phyloP scores from a whole-genome alignment of 176 grass and related monocot genomes.

The Carex littledalei region DNA sequence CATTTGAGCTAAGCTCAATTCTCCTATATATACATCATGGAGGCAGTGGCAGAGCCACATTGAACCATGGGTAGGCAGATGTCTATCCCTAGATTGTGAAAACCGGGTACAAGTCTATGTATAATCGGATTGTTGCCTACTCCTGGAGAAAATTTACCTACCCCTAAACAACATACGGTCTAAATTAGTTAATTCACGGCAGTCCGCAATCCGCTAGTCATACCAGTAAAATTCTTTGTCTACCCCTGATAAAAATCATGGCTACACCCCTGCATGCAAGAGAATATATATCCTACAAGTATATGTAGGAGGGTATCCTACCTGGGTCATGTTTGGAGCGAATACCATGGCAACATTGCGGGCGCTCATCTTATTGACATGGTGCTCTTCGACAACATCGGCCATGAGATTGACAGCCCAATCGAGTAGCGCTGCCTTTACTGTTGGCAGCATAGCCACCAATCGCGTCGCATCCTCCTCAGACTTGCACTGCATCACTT shows the following conservation, averaged over 20 bases:
- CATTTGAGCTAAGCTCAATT: neutral
- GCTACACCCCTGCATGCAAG: neutral
- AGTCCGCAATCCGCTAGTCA: too few relatives aligned
- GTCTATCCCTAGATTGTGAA: too few relatives aligned
- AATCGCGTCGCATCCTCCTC: conserved; percentile 46
- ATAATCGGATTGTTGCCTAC: too few relatives aligned
- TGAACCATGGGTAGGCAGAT: too few relatives aligned
- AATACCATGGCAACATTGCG: conserved; percentile 91
- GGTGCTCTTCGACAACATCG: conserved; percentile 64
- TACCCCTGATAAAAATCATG: too few relatives aligned
- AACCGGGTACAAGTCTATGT: too few relatives aligned
- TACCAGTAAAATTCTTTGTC: too few relatives aligned
- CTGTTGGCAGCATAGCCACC: conserved; percentile 22
- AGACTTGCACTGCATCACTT: conserved; percentile 58
- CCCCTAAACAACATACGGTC: too few relatives aligned
- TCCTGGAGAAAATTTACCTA: too few relatives aligned
- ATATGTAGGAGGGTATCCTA: conserved; percentile 4
- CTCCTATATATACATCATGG: neutral
- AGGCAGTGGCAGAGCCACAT: too few relatives aligned
- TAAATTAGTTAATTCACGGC: too few relatives aligned
- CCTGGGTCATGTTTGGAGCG: conserved; percentile 94
- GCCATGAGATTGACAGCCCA: conserved; percentile 91
- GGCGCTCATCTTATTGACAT: conserved; percentile 69
- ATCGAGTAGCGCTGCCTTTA: conserved; percentile 66
- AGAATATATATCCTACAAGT: neutral